phyloP scores from a whole-genome alignment of 352 stramenopile species.

The Albugo candida region DNA sequence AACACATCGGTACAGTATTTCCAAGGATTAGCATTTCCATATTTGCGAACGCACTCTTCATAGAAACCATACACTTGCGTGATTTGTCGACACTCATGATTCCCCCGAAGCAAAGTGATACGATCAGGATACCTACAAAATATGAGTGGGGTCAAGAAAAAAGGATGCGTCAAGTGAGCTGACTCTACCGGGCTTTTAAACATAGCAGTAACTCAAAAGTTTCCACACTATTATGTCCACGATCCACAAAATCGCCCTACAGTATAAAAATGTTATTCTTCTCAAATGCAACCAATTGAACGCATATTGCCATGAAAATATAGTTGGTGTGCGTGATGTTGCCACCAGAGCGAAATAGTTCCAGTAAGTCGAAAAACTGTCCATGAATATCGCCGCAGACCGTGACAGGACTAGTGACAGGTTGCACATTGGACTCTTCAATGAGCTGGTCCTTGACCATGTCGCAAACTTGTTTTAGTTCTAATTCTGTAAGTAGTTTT shows the following conservation, averaged over 20 bases:
- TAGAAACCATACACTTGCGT: constrained; percentile 97
- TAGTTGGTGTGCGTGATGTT: constrained; percentile 79
- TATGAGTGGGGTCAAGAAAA: not conserved
- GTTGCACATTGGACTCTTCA: constrained; percentile 82
- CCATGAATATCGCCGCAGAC: constrained; percentile 81
- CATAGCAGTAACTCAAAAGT: constrained; percentile 78
- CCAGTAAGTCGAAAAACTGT: constrained; percentile 79
- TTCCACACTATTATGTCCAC: constrained; percentile 80
- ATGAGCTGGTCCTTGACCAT: constrained; percentile 83
- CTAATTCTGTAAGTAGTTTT: constrained; percentile 68
- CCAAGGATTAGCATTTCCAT: constrained; percentile 91
- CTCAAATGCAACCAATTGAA: not conserved
- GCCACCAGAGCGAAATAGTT: constrained; percentile 75
- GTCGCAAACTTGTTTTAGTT: constrained; percentile 79
- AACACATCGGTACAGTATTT: constrained; percentile 94
- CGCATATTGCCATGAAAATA: constrained; percentile 64
- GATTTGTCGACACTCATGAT: constrained; percentile 89
- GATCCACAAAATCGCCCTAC: constrained; percentile 80
- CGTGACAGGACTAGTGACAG: constrained; percentile 76
- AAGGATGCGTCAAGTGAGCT: not conserved
- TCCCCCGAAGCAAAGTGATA: constrained; percentile 75
- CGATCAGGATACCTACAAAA: constrained; percentile 46
- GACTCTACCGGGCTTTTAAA: constrained; percentile 40
- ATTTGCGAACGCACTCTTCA: constrained; percentile 93
- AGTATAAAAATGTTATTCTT: not conserved